phyloP scores from a whole-genome alignment of 2,329 filamentous ascomycete species.

The Talaromyces pinophilus region DNA sequence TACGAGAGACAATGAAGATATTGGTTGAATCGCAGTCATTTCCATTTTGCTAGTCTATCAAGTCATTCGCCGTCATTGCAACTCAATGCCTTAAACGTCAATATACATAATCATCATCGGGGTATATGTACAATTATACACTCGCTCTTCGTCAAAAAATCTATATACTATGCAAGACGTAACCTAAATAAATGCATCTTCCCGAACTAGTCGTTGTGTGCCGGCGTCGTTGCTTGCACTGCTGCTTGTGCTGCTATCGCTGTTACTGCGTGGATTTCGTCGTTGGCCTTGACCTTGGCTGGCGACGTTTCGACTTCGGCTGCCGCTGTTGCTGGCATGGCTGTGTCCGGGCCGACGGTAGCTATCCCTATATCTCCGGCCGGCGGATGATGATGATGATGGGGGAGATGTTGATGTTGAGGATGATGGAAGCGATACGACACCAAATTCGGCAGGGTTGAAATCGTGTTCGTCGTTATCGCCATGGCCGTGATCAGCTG shows the following conservation, averaged over 20 bases:
- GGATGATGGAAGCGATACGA: conserved; percentile 30
- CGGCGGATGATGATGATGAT: conserved; percentile 14
- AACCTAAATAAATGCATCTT: conserved; percentile 18
- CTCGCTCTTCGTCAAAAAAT: conserved; percentile 4
- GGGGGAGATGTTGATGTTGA: conserved; percentile 29
- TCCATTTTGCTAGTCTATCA: not conserved
- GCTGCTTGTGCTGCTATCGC: conserved; percentile 21
- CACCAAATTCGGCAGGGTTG: conserved; percentile 29
- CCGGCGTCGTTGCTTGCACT: conserved; percentile 19
- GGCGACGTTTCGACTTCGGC: not conserved
- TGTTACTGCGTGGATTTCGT: conserved; percentile 13
- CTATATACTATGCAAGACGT: conserved; percentile 1
- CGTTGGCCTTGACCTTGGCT: not conserved
- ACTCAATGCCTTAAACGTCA: not conserved
- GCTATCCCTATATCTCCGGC: conserved; percentile 12
- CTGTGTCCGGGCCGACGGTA: conserved; percentile 31
- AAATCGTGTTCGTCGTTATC: conserved; percentile 17
- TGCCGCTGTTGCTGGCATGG: conserved; percentile 9
- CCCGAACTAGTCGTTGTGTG: conserved; percentile 16
- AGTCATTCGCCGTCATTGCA: not conserved
- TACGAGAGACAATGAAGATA: not conserved
- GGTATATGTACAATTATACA: conserved; percentile 10
- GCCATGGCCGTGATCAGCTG: not conserved
- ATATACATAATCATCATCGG: conserved; percentile 3
- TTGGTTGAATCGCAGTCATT: not conserved